These are phyloP conservation scores for Phytophthora brassicae DNA, from an alignment of 352 stramenopile species.

Conservation along the genomic window DNA sequence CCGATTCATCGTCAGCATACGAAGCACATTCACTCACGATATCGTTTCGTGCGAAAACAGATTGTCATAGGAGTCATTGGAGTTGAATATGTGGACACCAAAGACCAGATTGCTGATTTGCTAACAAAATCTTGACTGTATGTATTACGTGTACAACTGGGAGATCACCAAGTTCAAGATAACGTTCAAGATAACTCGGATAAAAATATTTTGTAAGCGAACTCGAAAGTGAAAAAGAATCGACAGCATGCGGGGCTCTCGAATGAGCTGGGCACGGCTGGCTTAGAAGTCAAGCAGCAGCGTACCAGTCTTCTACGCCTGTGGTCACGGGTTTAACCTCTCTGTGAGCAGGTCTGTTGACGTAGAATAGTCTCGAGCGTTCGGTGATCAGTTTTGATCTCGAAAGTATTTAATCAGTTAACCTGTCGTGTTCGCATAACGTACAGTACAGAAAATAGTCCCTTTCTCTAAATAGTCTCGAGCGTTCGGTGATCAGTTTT, in stretches of 20 bases:
- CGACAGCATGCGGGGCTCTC: neutral
- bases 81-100: conserved; percentile 17
- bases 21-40: conserved; percentile 19
- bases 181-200: neutral
- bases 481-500: too few relatives aligned
- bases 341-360: too few relatives aligned
- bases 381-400: too few relatives aligned
- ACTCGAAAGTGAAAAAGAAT: neutral
- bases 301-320: too few relatives aligned
- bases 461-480: too few relatives aligned
- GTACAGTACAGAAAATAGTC: too few relatives aligned
- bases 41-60: conserved; percentile 19
- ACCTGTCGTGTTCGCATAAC: too few relatives aligned
- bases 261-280: neutral
- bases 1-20: conserved; percentile 14
- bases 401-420: too few relatives aligned
- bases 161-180: conserved; percentile 1
- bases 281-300: neutral
- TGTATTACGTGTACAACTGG: conserved; percentile 6
- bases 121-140: conserved; percentile 15
- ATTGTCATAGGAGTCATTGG: neutral
- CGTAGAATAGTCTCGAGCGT: too few relatives aligned
- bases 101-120: conserved; percentile 20
- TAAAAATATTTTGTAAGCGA: conserved; percentile 2
- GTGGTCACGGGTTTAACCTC: too few relatives aligned